These are phyloP conservation scores for Phytophthora pisi DNA, from an alignment of 352 stramenopile species.

Conservation along the genomic window DNA sequence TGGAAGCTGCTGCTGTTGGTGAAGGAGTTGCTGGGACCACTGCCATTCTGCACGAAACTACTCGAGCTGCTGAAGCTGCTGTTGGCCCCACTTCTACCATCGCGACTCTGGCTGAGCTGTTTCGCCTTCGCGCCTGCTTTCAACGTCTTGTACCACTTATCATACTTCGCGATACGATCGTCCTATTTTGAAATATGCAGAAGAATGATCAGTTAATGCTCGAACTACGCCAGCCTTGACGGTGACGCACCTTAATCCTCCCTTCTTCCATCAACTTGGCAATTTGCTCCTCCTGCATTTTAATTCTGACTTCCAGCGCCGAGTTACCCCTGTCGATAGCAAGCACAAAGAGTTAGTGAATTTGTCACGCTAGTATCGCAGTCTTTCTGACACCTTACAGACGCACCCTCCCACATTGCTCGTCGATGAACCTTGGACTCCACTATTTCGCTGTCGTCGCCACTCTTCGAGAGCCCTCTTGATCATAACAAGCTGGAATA, in stretches of 20 bases:
- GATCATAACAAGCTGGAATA: constrained; percentile 82
- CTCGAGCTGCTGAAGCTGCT: constrained; percentile 50
- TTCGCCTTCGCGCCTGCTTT: constrained; percentile 86
- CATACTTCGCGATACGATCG: constrained; percentile 80
- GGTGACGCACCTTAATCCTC: constrained; percentile 38
- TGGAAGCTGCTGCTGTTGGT: constrained; percentile 72
- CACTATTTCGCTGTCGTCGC: constrained; percentile 64
- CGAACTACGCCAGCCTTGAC: not conserved
- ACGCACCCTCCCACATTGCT: constrained; percentile 12
- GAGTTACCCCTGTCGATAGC: constrained; percentile 10
- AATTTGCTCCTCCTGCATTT: constrained; percentile 65
- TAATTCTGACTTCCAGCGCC: constrained; percentile 41
- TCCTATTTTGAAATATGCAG: constrained; percentile 38
- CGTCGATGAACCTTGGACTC: constrained; percentile 12
- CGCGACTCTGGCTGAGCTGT: constrained; percentile 65
- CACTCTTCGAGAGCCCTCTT: constrained; percentile 90
- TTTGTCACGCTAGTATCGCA: no score
- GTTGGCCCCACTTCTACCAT: constrained; percentile 30
- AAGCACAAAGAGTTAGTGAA: no score
- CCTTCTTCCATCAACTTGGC: constrained; percentile 57
- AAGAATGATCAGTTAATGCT: not conserved
- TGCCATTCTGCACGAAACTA: constrained; percentile 40
- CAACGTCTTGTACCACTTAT: constrained; percentile 88
- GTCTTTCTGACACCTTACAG: no score
- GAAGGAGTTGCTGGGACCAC: constrained; percentile 54